Evolutionary conservation across 2,329 filamentous ascomycete genomes (phyloP), one percentile per base, ranked within the genome.

Genomic region (Aspergillus terreus): DNA sequence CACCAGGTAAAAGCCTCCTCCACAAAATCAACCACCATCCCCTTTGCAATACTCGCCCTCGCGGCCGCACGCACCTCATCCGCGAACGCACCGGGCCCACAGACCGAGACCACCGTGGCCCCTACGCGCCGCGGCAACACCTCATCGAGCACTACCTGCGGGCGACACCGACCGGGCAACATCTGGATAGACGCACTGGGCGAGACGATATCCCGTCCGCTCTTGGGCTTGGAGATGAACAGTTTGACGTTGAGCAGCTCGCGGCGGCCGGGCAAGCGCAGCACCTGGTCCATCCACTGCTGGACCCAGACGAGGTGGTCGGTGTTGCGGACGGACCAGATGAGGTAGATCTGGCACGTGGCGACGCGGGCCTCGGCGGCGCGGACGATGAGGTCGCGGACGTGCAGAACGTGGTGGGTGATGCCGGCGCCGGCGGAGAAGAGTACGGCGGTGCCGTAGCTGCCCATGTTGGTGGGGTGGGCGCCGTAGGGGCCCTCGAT

Each of bases 1-100:
- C 65, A 85, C 73, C 83, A 85, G 1, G 82, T 85, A 68, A 86
- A 86, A 36, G 81, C 80, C 71, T 86, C 83, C 64, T 86, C 83
- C 17, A 82, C 75, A 67, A 85, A 85, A 68, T 85, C 82, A 7
- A 86, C 68, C 46, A 73, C 72, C 35, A 78, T 79, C 6, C 79
- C 78, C 21, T 74, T 71, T 25, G 82, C 75, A 45, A 78, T 71
- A 54, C 77, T 73, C 25, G 69, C 70, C 42, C 83, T 68, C 14
- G 80, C 76, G 2, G 82, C 82, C 15, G 71, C 72, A 25, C 83
- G 63, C 1, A 86, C 83, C 47, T 79, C 78, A 70, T 86, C 83
- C 0, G 82, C 78, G 68, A 86, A 83, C 1, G 79, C 79, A 4
- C 83, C 83, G 6, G 81, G 80, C 4, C 82, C 83, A 66, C 83